Evolutionary conservation across 768 basidiomycete species (phyloP).

Genomic region (Amanita rubescens): DNA sequence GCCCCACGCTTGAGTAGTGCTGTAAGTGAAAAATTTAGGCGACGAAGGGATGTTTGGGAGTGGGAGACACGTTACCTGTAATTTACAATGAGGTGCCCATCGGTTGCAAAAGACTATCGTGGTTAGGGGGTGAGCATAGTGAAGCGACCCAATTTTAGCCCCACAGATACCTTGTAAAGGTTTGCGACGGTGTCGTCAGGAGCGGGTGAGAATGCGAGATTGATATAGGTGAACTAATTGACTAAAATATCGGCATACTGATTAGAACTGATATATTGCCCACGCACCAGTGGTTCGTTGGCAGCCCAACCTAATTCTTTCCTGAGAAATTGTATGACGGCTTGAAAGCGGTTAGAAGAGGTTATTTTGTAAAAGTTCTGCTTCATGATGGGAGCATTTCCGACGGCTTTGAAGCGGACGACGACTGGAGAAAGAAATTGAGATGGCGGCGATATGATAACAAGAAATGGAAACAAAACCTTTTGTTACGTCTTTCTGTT

Average conservation of each 20-base stretch:
- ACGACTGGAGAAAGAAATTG: conserved; percentile 61
- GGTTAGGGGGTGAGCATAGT: neutral
- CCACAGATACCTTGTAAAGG: conserved; percentile 53
- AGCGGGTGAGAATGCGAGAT: conserved; percentile 74
- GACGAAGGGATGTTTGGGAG: neutral
- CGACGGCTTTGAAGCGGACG: conserved; percentile 95
- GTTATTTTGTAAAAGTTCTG: conserved; percentile 99
- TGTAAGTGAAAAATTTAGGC: conserved; percentile 9
- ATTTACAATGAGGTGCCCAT: conserved; percentile 86
- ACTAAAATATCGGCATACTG: conserved; percentile 26
- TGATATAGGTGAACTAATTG: conserved; percentile 50
- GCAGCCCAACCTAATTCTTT: conserved; percentile 85
- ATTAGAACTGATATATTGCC: neutral
- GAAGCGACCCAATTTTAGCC: neutral
- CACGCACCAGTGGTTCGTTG: conserved; percentile 73
- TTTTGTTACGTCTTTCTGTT: conserved; percentile 78
- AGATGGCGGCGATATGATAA: neutral
- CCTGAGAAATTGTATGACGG: conserved; percentile 88
- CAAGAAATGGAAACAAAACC: conserved; percentile 41
- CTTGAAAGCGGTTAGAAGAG: conserved; percentile 88
- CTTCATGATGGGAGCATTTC: conserved; percentile 98
- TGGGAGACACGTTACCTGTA: conserved; percentile 51
- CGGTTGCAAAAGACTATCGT: conserved; percentile 73
- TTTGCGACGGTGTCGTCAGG: conserved; percentile 79
- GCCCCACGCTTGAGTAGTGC: conserved; percentile 40